Base-by-base conservation (phyloP, 331 rosid species). In the Ulmus americana region DNA sequence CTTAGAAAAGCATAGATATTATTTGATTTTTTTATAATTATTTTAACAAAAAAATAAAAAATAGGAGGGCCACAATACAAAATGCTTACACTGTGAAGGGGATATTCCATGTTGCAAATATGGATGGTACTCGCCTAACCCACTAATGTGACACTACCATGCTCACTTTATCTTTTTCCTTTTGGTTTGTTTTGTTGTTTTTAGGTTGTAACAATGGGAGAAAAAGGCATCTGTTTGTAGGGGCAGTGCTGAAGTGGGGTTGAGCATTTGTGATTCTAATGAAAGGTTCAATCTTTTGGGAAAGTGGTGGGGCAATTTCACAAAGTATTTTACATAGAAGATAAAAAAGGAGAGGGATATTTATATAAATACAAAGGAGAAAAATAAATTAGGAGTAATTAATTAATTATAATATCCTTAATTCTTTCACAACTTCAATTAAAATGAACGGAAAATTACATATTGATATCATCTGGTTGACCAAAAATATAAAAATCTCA, bases 61-160 rank as follows among this genome's bases (percentile, higher is more conserved):
- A 28, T 28, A 28, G 35, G 35, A 28, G 47, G 52, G 35, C 38
- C n/a, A 10, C 39, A 10, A 7, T 5, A 45, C 41, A 41, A 8
- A 45, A 63, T 64, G 16, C 68, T 56, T 43, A 28, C 5, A 39
- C 39, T 9, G 40, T 64, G 75, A 49, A 28, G 54, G 59, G 59
- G 62, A 68, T 67, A 54, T 46, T 38, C 51, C 59, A 11, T 12
- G 28, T 52, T 66, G 50, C 39, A 66, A 50, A 18, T 18, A 15
- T 35, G 51, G 48, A 73, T 44, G 43, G 69, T 50, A 65, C 65
- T 60, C 18, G 81, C 81, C 77, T 62, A 77, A 72, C 77, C 74
- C 77, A 72, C 81, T 77, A 67, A 50, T 65, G 59, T 55, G 67
- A 59, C 74, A 67, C 67, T 43, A 71, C 74, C 48, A 52, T 38